These are phyloP conservation scores for Boletus coccyginus DNA, from an alignment of 768 basidiomycete genomes.

Conservation along the genomic window DNA sequence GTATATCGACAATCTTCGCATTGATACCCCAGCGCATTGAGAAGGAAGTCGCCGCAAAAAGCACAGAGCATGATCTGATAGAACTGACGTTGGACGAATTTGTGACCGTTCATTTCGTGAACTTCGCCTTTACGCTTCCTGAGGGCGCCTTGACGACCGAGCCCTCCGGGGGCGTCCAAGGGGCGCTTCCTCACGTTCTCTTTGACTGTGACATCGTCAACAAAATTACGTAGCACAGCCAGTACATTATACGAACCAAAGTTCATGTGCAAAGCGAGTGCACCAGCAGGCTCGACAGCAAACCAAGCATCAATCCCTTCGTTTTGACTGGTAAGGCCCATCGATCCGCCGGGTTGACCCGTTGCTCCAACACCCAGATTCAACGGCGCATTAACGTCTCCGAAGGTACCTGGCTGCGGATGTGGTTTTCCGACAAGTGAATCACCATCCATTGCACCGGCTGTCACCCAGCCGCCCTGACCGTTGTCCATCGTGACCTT, in stretches of 20 bases:
- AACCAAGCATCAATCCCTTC: conserved; percentile 98
- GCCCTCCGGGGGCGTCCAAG: conserved; percentile 84
- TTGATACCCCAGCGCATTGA: conserved; percentile 97
- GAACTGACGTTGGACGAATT: conserved; percentile 96
- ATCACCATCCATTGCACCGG: conserved; percentile 80
- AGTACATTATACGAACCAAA: conserved; percentile 64
- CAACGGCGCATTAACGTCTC: conserved; percentile 43
- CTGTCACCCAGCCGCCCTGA: conserved; percentile 96
- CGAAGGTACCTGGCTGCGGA: conserved; percentile 47
- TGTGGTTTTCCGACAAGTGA: conserved; percentile 45
- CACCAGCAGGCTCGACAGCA: conserved; percentile 95
- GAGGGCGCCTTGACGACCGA: conserved; percentile 97
- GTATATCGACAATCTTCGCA: conserved; percentile 99
- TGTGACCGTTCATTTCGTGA: conserved; percentile 99
- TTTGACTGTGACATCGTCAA: conserved; percentile 63
- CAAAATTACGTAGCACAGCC: background rate
- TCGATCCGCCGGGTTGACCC: conserved; percentile 30
- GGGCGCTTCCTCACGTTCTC: conserved; percentile 96
- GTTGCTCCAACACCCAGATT: conserved; percentile 32
- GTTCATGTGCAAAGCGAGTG: conserved; percentile 81
- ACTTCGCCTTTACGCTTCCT: conserved; percentile 98
- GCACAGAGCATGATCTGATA: conserved; percentile 99
- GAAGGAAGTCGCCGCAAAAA: conserved; percentile 95
- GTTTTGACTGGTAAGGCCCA: conserved; percentile 21
- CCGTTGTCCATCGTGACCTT: conserved; percentile 84